phyloP scores from a whole-genome alignment of 495 filamentous ascomycete species.

The Neurospora sp. region DNA sequence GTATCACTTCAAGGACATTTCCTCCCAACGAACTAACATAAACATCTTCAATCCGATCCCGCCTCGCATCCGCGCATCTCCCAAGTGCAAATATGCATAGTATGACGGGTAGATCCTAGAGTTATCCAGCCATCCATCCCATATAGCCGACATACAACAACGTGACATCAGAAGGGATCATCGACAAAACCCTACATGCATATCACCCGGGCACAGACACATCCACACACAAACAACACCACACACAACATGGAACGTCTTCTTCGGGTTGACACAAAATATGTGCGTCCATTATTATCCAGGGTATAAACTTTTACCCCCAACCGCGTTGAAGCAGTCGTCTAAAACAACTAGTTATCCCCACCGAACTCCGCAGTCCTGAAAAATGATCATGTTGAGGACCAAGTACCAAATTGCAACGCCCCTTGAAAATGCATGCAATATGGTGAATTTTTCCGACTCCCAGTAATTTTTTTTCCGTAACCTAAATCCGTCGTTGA shows the following conservation, averaged over 20 bases:
- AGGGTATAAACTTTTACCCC: not conserved
- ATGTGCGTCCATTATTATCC: not conserved
- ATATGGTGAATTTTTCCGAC: slow-evolving; percentile 22
- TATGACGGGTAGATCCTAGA: not conserved
- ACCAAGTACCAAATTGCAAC: slow-evolving; percentile 26
- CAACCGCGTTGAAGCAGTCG: slow-evolving; percentile 28
- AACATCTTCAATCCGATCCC: not conserved
- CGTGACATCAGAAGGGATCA: not conserved
- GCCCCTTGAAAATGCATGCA: slow-evolving; percentile 28
- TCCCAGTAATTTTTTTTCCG: slow-evolving; percentile 11
- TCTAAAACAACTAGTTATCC: slow-evolving; percentile 7
- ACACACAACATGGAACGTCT: not conserved
- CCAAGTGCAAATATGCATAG: not conserved
- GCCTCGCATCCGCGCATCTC: not conserved
- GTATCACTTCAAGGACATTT: not conserved
- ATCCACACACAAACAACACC: not conserved
- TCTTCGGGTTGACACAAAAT: not conserved
- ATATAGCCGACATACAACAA: not conserved
- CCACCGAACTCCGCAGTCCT: slow-evolving; percentile 20
- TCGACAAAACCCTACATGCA: not conserved
- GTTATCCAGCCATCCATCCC: not conserved
- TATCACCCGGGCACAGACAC: not conserved
- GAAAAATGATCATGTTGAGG: slow-evolving; percentile 23
- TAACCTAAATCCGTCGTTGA: slow-evolving; percentile 17
- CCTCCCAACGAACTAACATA: not conserved